These are phyloP conservation scores for Cutaneotrichosporon sp. DNA, from an alignment of 1,284 basidiomycete genomes.

Conservation along the genomic window DNA sequence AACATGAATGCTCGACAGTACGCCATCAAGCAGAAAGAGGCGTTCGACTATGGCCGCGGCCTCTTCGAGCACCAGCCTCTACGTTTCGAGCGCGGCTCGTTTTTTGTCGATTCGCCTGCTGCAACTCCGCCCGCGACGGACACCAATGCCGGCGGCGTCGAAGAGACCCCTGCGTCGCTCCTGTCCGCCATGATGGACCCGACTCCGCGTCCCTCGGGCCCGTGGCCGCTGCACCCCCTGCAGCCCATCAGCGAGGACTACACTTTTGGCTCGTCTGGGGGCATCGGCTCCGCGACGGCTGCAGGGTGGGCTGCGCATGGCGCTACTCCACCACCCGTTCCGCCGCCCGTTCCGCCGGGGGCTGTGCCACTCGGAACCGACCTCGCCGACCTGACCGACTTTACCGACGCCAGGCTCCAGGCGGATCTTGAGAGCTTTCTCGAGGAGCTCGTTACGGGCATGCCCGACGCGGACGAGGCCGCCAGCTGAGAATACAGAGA, in stretches of 20 bases:
- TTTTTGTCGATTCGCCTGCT: too few relatives aligned
- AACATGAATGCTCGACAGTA: background rate
- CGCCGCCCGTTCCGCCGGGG: background rate
- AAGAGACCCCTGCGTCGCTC: background rate
- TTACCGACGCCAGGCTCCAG: background rate
- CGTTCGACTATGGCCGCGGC: background rate
- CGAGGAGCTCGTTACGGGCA: background rate
- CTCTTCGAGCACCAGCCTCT: background rate
- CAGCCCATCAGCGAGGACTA: background rate
- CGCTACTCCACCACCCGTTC: too few relatives aligned
- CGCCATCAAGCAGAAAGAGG: background rate
- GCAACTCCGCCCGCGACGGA: too few relatives aligned
- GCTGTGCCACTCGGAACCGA: background rate
- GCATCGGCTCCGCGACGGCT: background rate
- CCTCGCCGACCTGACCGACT: background rate
- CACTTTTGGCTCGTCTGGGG: background rate
- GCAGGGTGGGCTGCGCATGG: background rate
- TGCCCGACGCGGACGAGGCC: background rate
- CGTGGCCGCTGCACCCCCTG: background rate
- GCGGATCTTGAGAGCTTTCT: constrained; percentile 3
- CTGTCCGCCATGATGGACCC: background rate
- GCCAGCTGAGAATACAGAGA: background rate
- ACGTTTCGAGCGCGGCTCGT: background rate
- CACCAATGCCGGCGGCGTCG: too few relatives aligned
- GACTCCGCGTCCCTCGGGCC: background rate